Conservation (phyloP, 345 rosid species). For the Eucalyptus erythrocorys region DNA sequence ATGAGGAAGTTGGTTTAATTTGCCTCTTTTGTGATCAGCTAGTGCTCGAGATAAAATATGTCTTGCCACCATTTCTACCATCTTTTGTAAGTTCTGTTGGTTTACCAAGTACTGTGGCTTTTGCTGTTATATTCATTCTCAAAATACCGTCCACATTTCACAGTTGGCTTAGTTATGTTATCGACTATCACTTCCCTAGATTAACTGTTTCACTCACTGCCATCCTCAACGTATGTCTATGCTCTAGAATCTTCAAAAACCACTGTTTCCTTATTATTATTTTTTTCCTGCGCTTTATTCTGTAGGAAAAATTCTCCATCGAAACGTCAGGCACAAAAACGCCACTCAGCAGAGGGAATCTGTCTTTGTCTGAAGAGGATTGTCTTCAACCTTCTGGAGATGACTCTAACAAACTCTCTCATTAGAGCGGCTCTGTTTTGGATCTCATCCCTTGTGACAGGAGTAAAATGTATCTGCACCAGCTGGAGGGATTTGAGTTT, state of each 20-base stretch:
- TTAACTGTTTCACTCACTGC: background rate
- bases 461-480: constrained; percentile 49
- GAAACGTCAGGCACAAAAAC: background rate
- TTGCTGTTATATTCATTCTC: background rate
- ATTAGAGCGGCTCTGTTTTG: constrained; percentile 52
- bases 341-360: background rate
- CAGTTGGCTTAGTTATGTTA: background rate
- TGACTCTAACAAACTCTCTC: background rate
- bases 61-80: background rate
- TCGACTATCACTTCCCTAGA: background rate
- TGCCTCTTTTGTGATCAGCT: background rate
- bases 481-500: constrained; percentile 74
- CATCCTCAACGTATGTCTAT: background rate
- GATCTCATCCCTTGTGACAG: constrained; percentile 42
- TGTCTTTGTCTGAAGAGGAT: background rate
- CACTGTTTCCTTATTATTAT: background rate
- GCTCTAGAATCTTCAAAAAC: background rate
- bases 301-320: background rate
- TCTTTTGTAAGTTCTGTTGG: background rate
- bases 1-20: background rate
- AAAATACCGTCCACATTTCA: background rate
- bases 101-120: background rate
- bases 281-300: background rate
- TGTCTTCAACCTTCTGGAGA: background rate
- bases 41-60: background rate